phyloP scores from a whole-genome alignment of 106 monocot genomes.

The Dactylorhiza incarnata region DNA sequence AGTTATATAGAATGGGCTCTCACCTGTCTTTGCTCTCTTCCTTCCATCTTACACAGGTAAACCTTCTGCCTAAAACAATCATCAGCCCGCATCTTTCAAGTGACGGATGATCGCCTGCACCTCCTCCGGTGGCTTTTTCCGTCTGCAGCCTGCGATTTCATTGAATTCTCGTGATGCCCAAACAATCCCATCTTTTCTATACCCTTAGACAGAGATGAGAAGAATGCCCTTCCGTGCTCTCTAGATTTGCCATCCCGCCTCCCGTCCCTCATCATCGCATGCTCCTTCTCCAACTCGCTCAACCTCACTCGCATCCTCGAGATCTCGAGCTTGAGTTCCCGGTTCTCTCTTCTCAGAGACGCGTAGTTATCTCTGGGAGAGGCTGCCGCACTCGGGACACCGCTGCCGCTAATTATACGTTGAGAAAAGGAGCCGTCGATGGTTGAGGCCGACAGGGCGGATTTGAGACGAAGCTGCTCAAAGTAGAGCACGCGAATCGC shows the following conservation, averaged over 20 bases:
- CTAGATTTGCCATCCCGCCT: slow-evolving; percentile 35
- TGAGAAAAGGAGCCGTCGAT: slow-evolving; percentile 67
- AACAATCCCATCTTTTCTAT: slow-evolving; percentile 54
- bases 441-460: slow-evolving; percentile 32
- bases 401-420: slow-evolving; percentile 54
- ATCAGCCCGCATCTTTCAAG: not conserved
- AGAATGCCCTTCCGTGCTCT: slow-evolving; percentile 54
- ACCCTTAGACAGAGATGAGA: slow-evolving; percentile 54
- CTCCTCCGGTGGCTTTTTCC: slow-evolving; percentile 38
- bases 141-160: slow-evolving; percentile 36
- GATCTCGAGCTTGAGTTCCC: slow-evolving; percentile 88
- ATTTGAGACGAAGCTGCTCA: slow-evolving; percentile 80
- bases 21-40: not conserved
- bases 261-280: slow-evolving; percentile 68
- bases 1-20: not conserved
- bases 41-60: not conserved
- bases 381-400: slow-evolving; percentile 57
- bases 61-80: not conserved
- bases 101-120: slow-evolving; percentile 14
- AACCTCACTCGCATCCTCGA: slow-evolving; percentile 73
- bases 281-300: slow-evolving; percentile 81
- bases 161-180: slow-evolving; percentile 21
- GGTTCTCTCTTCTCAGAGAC: slow-evolving; percentile 73
- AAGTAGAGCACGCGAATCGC: slow-evolving; percentile 74
- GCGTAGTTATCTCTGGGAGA: slow-evolving; percentile 93